phyloP scores from a whole-genome alignment of 257 asterid species.

The Penstemon barbatus region DNA sequence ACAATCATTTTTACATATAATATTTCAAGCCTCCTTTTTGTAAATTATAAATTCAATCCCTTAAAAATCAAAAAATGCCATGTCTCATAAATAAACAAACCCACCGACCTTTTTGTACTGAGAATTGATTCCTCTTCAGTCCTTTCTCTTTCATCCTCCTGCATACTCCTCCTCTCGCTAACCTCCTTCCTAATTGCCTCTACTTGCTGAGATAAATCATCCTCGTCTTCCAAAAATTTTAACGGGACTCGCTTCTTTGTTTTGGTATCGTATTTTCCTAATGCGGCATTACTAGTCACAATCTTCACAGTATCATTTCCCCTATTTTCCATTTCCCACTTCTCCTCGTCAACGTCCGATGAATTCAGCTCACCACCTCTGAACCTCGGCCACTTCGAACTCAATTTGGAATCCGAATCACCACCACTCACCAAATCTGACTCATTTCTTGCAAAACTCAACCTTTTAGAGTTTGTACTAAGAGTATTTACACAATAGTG shows the following conservation, averaged over 20 bases:
- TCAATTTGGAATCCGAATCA: slow-evolving; percentile 29
- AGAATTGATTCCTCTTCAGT: slow-evolving; percentile 53
- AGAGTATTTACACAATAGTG: slow-evolving; percentile 46
- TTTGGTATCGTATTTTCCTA: slow-evolving; percentile 72
- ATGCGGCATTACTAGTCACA: slow-evolving; percentile 63
- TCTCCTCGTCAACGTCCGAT: slow-evolving; percentile 48
- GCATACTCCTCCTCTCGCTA: slow-evolving; percentile 46
- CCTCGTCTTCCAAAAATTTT: slow-evolving; percentile 62
- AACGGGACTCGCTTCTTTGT: slow-evolving; percentile 65
- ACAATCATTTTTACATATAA: neutral
- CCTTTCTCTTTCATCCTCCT: slow-evolving; percentile 37
- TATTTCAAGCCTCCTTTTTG: neutral
- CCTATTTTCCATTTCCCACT: slow-evolving; percentile 33
- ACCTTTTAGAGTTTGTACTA: slow-evolving; percentile 18
- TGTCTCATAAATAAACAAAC: slow-evolving; percentile 16
- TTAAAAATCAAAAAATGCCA: slow-evolving; percentile 10
- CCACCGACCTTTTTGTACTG: slow-evolving; percentile 66
- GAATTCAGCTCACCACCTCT: slow-evolving; percentile 34
- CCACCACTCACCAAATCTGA: slow-evolving; percentile 32
- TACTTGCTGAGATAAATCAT: slow-evolving; percentile 61
- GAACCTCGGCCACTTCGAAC: slow-evolving; percentile 61
- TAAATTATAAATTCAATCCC: neutral
- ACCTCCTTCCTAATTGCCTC: slow-evolving; percentile 65
- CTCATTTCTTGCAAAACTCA: slow-evolving; percentile 39
- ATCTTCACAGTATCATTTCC: no score